A percentile compares a stretch with the other conserved stretches of the same genome.
Evolutionary conservation across 441 rosid species (phyloP).

Genomic region (Mallotus repandus): DNA sequence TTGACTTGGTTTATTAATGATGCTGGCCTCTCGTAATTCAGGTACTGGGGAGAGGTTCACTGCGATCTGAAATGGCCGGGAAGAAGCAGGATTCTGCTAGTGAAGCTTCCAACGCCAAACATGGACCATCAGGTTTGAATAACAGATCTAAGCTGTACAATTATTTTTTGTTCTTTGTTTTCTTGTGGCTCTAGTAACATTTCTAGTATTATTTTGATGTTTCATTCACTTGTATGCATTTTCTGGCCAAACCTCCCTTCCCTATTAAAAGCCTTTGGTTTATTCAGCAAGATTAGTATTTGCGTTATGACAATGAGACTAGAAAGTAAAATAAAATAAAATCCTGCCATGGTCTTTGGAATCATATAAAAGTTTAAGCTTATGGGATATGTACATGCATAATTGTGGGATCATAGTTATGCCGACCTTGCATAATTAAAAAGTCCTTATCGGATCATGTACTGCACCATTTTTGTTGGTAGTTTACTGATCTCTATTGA

Average conservation of each 20-base stretch:
- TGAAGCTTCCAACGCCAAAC: constrained; percentile 37
- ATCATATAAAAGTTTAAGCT: background rate
- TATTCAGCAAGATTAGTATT: background rate
- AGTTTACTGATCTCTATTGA: background rate
- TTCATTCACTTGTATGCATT: background rate
- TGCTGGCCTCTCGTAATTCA: constrained; percentile 18
- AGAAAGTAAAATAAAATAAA: no score
- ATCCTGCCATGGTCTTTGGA: background rate
- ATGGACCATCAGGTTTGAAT: constrained; percentile 33
- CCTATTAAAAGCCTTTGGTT: background rate
- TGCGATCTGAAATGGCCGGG: constrained; percentile 38
- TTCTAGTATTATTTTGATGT: background rate
- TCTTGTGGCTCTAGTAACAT: background rate
- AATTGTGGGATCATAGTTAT: no score
- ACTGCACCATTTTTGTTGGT: background rate
- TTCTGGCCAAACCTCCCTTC: no score
- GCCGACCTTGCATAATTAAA: background rate
- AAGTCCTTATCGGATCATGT: background rate
- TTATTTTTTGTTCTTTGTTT: background rate
- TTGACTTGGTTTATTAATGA: background rate
- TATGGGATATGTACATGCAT: background rate
- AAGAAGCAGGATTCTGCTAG: constrained; percentile 37
- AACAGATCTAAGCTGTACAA: background rate
- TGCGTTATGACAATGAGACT: no score
- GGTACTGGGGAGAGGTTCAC: constrained; percentile 59